Evolutionary conservation across 176 grass and related monocot species (phyloP).

Genomic region (Tuctoria greenei): DNA sequence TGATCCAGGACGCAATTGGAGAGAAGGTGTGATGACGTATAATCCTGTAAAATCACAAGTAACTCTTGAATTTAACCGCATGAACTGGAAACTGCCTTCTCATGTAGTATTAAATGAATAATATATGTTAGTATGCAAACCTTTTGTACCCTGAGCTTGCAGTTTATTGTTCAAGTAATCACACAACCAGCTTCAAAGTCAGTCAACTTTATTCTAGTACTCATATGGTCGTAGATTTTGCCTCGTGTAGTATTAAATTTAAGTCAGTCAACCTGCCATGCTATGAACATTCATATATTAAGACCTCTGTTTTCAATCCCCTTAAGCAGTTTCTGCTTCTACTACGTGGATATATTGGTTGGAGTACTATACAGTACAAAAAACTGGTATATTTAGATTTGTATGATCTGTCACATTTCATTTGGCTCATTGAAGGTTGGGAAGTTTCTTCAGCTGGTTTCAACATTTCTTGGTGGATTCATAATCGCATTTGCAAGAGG

Average conservation of each 20-base stretch:
- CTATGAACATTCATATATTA: background rate
- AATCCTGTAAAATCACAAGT: background rate
- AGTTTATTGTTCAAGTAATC: background rate
- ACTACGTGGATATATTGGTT: background rate
- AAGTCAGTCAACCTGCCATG: background rate
- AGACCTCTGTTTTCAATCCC: background rate
- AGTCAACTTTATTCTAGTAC: background rate
- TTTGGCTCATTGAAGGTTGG: background rate
- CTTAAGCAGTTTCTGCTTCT: background rate
- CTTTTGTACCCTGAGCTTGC: background rate
- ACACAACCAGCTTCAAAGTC: background rate
- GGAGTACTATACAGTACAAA: background rate
- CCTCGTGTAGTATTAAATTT: too few species aligned
- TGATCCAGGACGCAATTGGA: constrained; percentile 86
- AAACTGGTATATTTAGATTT: background rate
- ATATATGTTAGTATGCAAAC: background rate
- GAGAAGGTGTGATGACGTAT: constrained; percentile 52
- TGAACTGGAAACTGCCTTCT: background rate
- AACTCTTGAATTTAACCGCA: background rate
- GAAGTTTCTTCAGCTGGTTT: background rate
- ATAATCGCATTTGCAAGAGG: background rate
- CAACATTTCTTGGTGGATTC: background rate
- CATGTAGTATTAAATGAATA: background rate
- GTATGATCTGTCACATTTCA: background rate
- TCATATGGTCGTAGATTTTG: too few species aligned